These are phyloP conservation scores for Zasmidium angulare DNA, from an alignment of 2,329 filamentous ascomycete species.

Conservation along the genomic window DNA sequence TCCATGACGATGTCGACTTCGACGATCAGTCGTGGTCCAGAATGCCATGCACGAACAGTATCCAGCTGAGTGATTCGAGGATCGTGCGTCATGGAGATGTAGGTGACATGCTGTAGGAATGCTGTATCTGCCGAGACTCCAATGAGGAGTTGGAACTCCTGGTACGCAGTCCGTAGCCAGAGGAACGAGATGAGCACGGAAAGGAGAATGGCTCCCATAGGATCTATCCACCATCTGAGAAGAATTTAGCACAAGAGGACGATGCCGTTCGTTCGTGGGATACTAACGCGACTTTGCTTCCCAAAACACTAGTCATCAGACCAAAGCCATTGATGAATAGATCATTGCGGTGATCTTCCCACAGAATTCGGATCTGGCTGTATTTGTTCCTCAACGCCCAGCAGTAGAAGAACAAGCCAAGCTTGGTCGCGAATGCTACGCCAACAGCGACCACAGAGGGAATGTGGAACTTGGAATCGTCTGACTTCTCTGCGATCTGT, in stretches of 20 bases:
- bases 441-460: constrained; percentile 82
- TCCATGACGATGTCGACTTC: constrained; percentile 98
- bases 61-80: constrained; percentile 81
- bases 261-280: no score
- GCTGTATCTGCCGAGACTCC: constrained; percentile 83
- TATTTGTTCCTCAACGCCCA: constrained; percentile 89
- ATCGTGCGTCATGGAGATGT: constrained; percentile 89
- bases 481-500: constrained; percentile 58
- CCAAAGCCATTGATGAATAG: constrained; percentile 90
- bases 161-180: constrained; percentile 83
- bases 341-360: constrained; percentile 97
- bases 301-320: constrained; percentile 87
- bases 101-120: constrained; percentile 91
- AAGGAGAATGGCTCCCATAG: constrained; percentile 82
- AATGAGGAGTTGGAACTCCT: constrained; percentile 87
- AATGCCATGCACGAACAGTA: constrained; percentile 92
- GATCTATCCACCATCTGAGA: constrained; percentile 85
- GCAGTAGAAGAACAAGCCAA: constrained; percentile 84
- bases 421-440: constrained; percentile 81
- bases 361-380: constrained; percentile 85
- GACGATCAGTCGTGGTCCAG: constrained; percentile 81
- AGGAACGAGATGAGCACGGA: constrained; percentile 74
- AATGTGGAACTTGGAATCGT: constrained; percentile 69
- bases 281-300: constrained; percentile 66
- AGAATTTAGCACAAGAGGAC: no score